Conservation (phyloP, 805 yeast genomes). For the Ogataea paradorogensis region DNA sequence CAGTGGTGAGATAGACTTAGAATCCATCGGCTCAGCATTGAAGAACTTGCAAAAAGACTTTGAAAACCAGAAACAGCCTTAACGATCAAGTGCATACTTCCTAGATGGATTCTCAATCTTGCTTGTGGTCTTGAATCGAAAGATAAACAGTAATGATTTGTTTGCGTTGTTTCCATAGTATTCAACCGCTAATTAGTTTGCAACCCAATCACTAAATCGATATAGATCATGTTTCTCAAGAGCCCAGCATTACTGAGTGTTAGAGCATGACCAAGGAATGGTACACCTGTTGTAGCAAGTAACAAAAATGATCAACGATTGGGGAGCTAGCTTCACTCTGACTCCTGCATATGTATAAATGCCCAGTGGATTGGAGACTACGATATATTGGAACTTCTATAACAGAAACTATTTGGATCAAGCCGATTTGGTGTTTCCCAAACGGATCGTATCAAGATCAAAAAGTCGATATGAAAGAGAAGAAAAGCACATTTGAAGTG, state of each 20-base stretch:
- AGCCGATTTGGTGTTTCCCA: constrained; percentile 64
- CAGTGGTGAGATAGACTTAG: too few relatives aligned
- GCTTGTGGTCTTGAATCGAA: constrained; percentile 51
- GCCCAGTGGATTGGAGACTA: constrained; percentile 50
- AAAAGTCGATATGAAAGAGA: constrained; percentile 39
- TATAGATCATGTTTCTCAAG: constrained; percentile 58
- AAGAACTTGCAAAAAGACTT: too few relatives aligned
- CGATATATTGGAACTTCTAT: constrained; percentile 78
- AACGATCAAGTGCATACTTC: too few relatives aligned
- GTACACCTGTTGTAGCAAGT: constrained; percentile 41
- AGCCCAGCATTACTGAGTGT: constrained; percentile 48
- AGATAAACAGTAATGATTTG: too few relatives aligned
- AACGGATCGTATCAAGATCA: constrained; percentile 57
- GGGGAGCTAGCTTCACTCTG: constrained; percentile 60
- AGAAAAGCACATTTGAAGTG: constrained; percentile 36
- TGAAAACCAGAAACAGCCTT: too few relatives aligned
- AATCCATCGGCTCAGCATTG: too few relatives aligned
- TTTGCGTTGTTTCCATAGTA: too few relatives aligned
- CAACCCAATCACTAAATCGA: constrained; percentile 62
- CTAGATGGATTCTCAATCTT: constrained; percentile 10
- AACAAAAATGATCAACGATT: constrained; percentile 48
- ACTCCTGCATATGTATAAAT: constrained; percentile 67
- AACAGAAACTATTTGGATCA: constrained; percentile 69
- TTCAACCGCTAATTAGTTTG: too few relatives aligned
- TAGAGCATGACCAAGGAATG: constrained; percentile 43